A percentile compares a stretch with the other conserved stretches of the same genome.
phyloP scores from a whole-genome alignment of 176 grass and related monocot genomes.

The Oryza meridionalis region DNA sequence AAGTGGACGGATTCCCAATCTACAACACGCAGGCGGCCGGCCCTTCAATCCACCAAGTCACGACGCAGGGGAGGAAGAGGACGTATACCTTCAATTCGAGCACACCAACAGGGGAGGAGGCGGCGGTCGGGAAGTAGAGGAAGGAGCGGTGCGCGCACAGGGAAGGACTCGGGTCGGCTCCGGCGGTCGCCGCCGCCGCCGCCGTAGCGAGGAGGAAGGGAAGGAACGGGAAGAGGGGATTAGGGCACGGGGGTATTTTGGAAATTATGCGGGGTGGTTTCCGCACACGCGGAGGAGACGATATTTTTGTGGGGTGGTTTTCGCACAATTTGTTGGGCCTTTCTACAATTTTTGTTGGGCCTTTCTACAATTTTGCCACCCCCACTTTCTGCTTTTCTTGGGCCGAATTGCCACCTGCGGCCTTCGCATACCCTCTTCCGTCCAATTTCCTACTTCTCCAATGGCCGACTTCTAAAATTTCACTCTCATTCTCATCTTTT shows the following conservation, averaged over 20 bases:
- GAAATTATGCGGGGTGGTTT: slow-evolving; percentile 26
- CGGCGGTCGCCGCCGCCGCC: background rate
- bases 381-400: background rate
- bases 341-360: too few species aligned
- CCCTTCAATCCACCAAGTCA: too few species aligned
- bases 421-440: background rate
- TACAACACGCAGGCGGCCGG: too few species aligned
- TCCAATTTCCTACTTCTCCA: background rate
- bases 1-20: too few species aligned
- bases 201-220: background rate
- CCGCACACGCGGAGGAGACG: background rate
- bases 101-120: too few species aligned
- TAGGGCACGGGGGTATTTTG: slow-evolving; percentile 13
- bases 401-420: background rate
- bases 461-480: background rate
- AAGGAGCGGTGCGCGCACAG: too few species aligned
- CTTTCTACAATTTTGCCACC: background rate
- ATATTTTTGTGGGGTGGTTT: background rate
- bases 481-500: too few species aligned
- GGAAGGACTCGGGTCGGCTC: too few species aligned
- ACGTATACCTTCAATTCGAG: too few species aligned
- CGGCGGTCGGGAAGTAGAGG: too few species aligned
- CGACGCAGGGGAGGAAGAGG: too few species aligned
- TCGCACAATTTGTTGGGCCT: background rate
- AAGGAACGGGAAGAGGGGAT: background rate